Evolutionary conservation across 345 rosid genomes (phyloP).

Genomic region (Salix arbutifolia): DNA sequence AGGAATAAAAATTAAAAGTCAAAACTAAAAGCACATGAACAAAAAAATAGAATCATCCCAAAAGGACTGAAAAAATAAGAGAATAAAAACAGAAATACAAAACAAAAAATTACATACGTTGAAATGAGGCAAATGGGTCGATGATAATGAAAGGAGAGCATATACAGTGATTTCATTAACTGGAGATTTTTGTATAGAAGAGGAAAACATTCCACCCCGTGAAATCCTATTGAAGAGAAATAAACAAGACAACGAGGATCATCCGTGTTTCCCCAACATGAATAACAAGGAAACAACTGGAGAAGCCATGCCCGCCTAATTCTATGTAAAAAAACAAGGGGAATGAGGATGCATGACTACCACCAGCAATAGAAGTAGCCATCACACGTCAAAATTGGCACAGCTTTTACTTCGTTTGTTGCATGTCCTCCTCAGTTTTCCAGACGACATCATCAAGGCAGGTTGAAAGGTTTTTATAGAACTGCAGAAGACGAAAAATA

Average conservation of each 20-base stretch:
- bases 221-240: not conserved
- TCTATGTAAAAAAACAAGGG: slow-evolving; percentile 3
- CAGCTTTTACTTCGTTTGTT: slow-evolving; percentile 28
- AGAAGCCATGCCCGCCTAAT: slow-evolving; percentile 5
- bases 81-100: too few species aligned
- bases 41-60: too few species aligned
- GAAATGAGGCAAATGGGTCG: too few species aligned
- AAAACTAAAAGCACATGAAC: too few species aligned
- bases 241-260: slow-evolving; percentile 8
- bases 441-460: slow-evolving; percentile 83
- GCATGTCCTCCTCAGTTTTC: slow-evolving; percentile 85
- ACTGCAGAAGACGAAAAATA: slow-evolving; percentile 42
- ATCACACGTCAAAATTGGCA: slow-evolving; percentile 10
- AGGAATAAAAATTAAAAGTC: too few species aligned
- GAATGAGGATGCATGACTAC: slow-evolving; percentile 30
- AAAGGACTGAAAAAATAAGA: too few species aligned
- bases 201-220: not conserved
- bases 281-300: slow-evolving; percentile 33
- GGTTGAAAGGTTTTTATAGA: slow-evolving; percentile 76
- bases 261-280: slow-evolving; percentile 32
- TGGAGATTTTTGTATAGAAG: not conserved
- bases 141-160: not conserved
- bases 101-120: too few species aligned
- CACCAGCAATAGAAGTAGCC: too few species aligned
- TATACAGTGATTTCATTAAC: not conserved